phyloP scores from a whole-genome alignment of 306 rosid species.

The Vigna nakashimae region DNA sequence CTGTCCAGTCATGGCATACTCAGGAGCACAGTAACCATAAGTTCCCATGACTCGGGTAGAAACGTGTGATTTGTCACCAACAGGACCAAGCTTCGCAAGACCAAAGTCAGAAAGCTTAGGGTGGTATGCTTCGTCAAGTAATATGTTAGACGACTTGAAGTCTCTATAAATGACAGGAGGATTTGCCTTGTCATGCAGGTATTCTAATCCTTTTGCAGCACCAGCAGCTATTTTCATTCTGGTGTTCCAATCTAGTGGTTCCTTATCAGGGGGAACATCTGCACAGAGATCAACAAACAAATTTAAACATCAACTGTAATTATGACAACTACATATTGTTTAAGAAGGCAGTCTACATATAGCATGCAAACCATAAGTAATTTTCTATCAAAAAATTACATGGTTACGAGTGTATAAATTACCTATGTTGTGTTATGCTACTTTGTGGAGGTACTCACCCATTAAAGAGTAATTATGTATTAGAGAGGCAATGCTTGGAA shows the following conservation, averaged over 20 bases:
- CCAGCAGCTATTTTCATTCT: conserved; percentile 95
- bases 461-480: conserved; percentile 1
- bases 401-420: not conserved
- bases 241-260: conserved; percentile 88
- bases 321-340: not conserved
- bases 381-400: not conserved
- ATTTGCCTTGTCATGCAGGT: conserved; percentile 87
- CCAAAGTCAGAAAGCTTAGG: conserved; percentile 97
- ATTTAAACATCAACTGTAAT: conserved; percentile 9
- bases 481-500: conserved; percentile 6
- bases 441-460: not conserved
- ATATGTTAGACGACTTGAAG: conserved; percentile 90
- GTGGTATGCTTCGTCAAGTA: conserved; percentile 81
- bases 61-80: conserved; percentile 91
- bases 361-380: conserved; percentile 1
- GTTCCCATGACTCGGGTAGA: conserved; percentile 96
- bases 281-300: conserved; percentile 39
- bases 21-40: conserved; percentile 95
- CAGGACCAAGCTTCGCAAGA: conserved; percentile 95
- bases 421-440: not conserved
- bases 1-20: conserved; percentile 95
- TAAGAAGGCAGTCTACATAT: not conserved
- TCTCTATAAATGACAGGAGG: conserved; percentile 94
- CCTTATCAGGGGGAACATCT: conserved; percentile 85
- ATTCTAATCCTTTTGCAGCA: conserved; percentile 88